Conservation (phyloP, 2,329 filamentous ascomycete species). For the Microcyclosporella mali region DNA sequence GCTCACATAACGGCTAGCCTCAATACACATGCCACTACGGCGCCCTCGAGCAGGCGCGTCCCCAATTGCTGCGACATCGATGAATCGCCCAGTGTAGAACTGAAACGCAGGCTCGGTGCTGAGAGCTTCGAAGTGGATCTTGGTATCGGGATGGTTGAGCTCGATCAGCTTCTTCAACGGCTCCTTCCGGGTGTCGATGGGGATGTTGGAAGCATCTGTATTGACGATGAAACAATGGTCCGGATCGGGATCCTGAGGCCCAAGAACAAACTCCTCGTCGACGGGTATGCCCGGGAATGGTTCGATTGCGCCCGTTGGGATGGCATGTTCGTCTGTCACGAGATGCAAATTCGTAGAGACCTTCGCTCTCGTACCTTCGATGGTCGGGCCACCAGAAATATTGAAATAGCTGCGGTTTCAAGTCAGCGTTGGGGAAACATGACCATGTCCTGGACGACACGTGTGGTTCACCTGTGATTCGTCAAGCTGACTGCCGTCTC, state of each 20-base stretch:
- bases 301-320: slow-evolving; percentile 64
- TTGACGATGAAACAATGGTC: slow-evolving; percentile 88
- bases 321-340: slow-evolving; percentile 64
- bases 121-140: slow-evolving; percentile 75
- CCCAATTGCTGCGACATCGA: slow-evolving; percentile 61
- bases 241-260: slow-evolving; percentile 64
- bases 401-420: slow-evolving; percentile 56
- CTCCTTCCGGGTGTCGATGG: slow-evolving; percentile 46
- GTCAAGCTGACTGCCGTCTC: slow-evolving; percentile 91
- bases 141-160: slow-evolving; percentile 66
- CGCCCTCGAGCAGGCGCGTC: slow-evolving; percentile 57
- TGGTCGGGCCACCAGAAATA: slow-evolving; percentile 54
- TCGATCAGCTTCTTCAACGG: slow-evolving; percentile 63
- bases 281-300: slow-evolving; percentile 60
- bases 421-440: slow-evolving; percentile 11
- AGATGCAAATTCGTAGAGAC: slow-evolving; percentile 61
- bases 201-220: slow-evolving; percentile 48
- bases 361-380: slow-evolving; percentile 56
- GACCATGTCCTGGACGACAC: background rate
- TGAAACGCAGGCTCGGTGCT: slow-evolving; percentile 96
- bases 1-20: slow-evolving; percentile 68
- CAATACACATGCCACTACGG: slow-evolving; percentile 80
- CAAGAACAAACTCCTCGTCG: slow-evolving; percentile 64
- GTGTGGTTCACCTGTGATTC: slow-evolving; percentile 69
- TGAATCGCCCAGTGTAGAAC: slow-evolving; percentile 87